These are phyloP conservation scores for Plasmodium falciparum DNA, from an alignment of 169 alveolate species.

Conservation along the genomic window DNA sequence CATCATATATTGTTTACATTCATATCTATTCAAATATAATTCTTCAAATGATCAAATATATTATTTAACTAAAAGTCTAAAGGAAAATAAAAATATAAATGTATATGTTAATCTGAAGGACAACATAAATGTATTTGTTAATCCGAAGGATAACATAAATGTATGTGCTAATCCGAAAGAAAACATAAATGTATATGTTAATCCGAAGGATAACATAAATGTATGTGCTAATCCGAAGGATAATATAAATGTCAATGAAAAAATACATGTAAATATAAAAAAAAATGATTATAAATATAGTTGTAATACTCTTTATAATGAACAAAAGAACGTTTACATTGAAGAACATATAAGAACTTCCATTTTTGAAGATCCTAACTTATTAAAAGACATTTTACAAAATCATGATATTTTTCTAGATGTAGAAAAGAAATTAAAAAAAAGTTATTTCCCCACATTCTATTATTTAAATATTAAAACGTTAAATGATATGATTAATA, in stretches of 20 bases:
- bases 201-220: background rate
- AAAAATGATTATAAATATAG: background rate
- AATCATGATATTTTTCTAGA: conserved; percentile 29
- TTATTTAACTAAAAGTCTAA: conserved; percentile 5
- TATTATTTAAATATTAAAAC: conserved; percentile 33
- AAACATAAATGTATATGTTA: background rate
- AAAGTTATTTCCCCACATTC: conserved; percentile 10
- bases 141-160: background rate
- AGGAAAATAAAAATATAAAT: background rate
- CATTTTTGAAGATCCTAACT: conserved; percentile 11
- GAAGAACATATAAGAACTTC: conserved; percentile 4
- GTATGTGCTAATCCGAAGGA: background rate
- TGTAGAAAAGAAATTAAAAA: conserved; percentile 61
- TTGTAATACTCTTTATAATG: background rate
- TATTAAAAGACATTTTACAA: conserved; percentile 1
- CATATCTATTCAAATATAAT: conserved; percentile 49
- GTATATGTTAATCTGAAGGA: background rate
- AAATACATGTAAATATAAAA: too few relatives aligned
- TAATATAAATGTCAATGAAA: background rate
- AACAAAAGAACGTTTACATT: conserved; percentile 6
- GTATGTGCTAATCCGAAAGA: background rate
- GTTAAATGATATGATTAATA: conserved; percentile 54
- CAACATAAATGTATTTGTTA: background rate
- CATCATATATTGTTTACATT: conserved; percentile 49
- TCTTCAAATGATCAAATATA: conserved; percentile 42